Percentiles rank a stretch among this genome's conserved stretches.
Conservation (phyloP, 2,329 filamentous ascomycete species). For the Aspergillus sp. region DNA sequence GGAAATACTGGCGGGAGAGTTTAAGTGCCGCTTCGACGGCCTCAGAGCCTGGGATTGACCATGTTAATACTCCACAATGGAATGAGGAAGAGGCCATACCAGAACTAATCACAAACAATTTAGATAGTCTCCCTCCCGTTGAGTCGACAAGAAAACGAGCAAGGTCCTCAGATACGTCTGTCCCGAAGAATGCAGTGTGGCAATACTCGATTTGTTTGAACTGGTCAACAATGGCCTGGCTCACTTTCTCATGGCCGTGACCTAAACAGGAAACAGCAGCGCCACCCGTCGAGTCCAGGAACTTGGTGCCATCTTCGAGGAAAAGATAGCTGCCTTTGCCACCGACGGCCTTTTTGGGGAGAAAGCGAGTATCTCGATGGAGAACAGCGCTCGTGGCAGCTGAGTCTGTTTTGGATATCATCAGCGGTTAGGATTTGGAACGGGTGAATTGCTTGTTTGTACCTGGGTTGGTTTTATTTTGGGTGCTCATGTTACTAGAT, state of each 20-base stretch:
- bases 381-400: slow-evolving; percentile 42
- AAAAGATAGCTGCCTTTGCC: slow-evolving; percentile 55
- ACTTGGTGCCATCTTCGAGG: slow-evolving; percentile 55
- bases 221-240: slow-evolving; percentile 60
- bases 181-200: slow-evolving; percentile 60
- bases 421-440: not conserved
- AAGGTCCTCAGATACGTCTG: slow-evolving; percentile 54
- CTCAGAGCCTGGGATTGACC: slow-evolving; percentile 56
- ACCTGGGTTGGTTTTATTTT: slow-evolving; percentile 9
- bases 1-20: slow-evolving; percentile 65
- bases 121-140: slow-evolving; percentile 54
- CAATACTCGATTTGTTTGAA: slow-evolving; percentile 60
- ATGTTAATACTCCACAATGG: too few species aligned
- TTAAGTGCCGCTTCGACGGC: slow-evolving; percentile 70
- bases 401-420: not conserved
- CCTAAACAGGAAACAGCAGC: slow-evolving; percentile 72
- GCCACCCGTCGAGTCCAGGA: slow-evolving; percentile 73
- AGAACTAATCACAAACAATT: slow-evolving; percentile 58
- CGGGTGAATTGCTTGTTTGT: not conserved
- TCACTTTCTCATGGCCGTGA: slow-evolving; percentile 62
- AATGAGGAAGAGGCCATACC: slow-evolving; percentile 40
- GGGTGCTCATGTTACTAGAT: not conserved
- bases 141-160: slow-evolving; percentile 51
- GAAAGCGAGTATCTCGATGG: slow-evolving; percentile 51
- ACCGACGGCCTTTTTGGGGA: slow-evolving; percentile 49